Percentiles rank a stretch among this genome's conserved stretches.
These are phyloP conservation scores for Bolboschoenus planiculmis DNA, from an alignment of 176 grass and related monocot species.

Conservation along the genomic window DNA sequence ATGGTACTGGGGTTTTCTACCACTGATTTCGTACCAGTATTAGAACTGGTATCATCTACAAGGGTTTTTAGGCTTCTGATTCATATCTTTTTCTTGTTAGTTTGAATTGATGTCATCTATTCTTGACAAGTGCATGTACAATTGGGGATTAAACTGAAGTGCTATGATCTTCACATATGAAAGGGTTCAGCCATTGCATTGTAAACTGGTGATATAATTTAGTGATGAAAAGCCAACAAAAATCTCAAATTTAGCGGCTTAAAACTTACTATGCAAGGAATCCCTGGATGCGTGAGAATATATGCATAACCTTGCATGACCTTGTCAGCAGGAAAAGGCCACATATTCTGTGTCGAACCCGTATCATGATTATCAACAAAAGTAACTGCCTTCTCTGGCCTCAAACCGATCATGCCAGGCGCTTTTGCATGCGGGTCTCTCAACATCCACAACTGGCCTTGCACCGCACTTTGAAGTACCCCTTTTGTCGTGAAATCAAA, in stretches of 20 bases:
- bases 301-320: slow-evolving; percentile 95
- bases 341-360: slow-evolving; percentile 64
- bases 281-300: slow-evolving; percentile 78
- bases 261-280: slow-evolving; percentile 66
- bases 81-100: not conserved
- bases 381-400: slow-evolving; percentile 60
- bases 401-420: slow-evolving; percentile 60
- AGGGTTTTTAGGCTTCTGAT: not conserved
- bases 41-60: not conserved
- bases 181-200: not conserved
- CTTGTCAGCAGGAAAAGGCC: slow-evolving; percentile 70
- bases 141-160: not conserved
- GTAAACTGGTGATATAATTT: not conserved
- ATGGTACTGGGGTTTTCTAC: not conserved
- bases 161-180: not conserved
- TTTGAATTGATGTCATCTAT: not conserved
- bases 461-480: slow-evolving; percentile 57
- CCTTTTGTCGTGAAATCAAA: slow-evolving; percentile 86
- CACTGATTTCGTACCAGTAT: not conserved
- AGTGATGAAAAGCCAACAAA: not conserved
- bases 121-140: not conserved
- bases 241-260: not conserved
- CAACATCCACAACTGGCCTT: slow-evolving; percentile 52
- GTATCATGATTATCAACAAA: slow-evolving; percentile 90
- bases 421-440: slow-evolving; percentile 46